Percentiles rank a stretch among this genome's conserved stretches.
These are phyloP conservation scores for Nitzschia sp. DNA, from an alignment of 108 stramenopile species.

Conservation along the genomic window DNA sequence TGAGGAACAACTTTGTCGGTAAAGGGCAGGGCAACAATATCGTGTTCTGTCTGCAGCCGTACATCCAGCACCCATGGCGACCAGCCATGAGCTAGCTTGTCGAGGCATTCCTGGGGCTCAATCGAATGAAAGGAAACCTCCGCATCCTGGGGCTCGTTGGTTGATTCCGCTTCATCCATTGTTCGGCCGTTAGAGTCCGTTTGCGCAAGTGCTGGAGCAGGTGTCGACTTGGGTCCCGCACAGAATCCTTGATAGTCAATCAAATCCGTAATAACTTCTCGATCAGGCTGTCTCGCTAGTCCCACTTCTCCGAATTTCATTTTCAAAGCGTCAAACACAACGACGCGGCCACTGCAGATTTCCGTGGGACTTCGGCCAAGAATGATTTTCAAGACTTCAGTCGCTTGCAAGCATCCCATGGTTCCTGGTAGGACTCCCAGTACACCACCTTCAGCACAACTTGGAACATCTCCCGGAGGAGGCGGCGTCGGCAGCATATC, in stretches of 20 bases:
- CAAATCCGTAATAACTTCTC: slow-evolving; percentile 55
- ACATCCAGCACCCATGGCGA: slow-evolving; percentile 93
- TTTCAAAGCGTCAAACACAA: slow-evolving; percentile 84
- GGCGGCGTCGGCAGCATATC: slow-evolving; percentile 92
- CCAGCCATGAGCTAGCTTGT: slow-evolving; percentile 84
- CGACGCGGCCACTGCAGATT: slow-evolving; percentile 69
- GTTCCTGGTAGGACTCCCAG: slow-evolving; percentile 92
- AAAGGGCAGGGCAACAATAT: slow-evolving; percentile 92
- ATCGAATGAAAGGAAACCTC: slow-evolving; percentile 60
- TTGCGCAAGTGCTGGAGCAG: background rate
- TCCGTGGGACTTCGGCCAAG: slow-evolving; percentile 58
- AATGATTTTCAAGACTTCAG: slow-evolving; percentile 87
- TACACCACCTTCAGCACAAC: slow-evolving; percentile 96
- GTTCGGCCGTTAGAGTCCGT: slow-evolving; percentile 54
- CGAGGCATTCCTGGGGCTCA: slow-evolving; percentile 65
- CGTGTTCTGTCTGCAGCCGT: slow-evolving; percentile 86
- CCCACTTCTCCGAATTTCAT: slow-evolving; percentile 83
- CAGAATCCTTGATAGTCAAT: slow-evolving; percentile 91
- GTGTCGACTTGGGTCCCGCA: slow-evolving; percentile 60
- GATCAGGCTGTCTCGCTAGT: slow-evolving; percentile 40
- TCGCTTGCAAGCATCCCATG: slow-evolving; percentile 95
- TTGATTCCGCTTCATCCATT: slow-evolving; percentile 77
- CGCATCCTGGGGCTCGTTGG: slow-evolving; percentile 24
- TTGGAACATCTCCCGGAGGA: slow-evolving; percentile 89
- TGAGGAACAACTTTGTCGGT: slow-evolving; percentile 87